A percentile compares a stretch with the other conserved stretches of the same genome.
Conservation (phyloP, 176 grass and related monocot species). For the Rhipidocladum racemiflorum region DNA sequence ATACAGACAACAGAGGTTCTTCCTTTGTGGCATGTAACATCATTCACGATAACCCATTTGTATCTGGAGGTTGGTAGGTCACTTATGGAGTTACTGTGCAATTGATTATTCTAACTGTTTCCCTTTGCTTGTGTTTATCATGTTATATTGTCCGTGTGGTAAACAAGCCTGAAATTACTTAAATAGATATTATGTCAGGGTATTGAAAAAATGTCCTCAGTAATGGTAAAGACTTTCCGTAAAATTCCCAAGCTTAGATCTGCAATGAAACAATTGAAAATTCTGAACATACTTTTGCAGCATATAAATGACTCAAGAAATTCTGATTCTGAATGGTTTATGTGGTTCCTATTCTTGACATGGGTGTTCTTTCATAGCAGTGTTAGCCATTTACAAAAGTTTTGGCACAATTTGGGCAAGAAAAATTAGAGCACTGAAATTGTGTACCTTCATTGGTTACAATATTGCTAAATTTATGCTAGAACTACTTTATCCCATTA, state of each 20-base stretch:
- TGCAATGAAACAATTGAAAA: background rate
- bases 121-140: background rate
- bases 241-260: background rate
- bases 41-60: conserved; percentile 46
- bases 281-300: background rate
- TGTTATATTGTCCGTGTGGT: background rate
- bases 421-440: background rate
- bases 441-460: background rate
- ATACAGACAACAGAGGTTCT: conserved; percentile 38
- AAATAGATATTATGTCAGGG: background rate
- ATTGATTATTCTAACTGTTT: conserved; percentile 15
- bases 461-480: conserved; percentile 8
- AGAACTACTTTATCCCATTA: background rate
- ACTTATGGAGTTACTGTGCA: conserved; percentile 22
- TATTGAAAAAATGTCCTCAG: background rate
- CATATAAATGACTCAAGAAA: background rate
- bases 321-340: background rate
- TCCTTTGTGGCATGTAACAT: conserved; percentile 35
- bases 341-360: background rate
- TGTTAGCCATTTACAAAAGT: background rate
- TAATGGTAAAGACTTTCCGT: background rate
- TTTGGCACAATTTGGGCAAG: background rate
- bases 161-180: conserved; percentile 18
- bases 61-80: conserved; percentile 64
- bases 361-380: background rate